These are phyloP conservation scores for Apiospora aurea DNA, from an alignment of 2,329 filamentous ascomycete genomes.

Conservation along the genomic window DNA sequence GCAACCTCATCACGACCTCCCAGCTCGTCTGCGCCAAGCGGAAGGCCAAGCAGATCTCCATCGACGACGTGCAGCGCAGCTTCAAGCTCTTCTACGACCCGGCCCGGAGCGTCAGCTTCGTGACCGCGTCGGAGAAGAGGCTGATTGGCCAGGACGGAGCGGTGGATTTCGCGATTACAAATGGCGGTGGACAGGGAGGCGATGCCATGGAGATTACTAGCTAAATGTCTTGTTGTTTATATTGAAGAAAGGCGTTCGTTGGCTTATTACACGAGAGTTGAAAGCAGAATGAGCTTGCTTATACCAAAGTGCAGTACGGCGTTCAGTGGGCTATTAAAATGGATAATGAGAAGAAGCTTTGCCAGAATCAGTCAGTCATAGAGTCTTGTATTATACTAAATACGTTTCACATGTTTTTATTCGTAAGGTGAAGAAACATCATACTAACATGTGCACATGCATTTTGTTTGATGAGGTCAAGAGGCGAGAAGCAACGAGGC, in stretches of 20 bases:
- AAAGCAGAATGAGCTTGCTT: constrained; percentile 11
- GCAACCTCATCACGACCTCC: constrained; percentile 95
- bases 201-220: constrained; percentile 46
- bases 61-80: constrained; percentile 91
- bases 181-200: constrained; percentile 43
- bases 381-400: constrained; percentile 35
- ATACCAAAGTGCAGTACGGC: constrained; percentile 30
- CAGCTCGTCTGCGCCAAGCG: constrained; percentile 88
- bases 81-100: constrained; percentile 96
- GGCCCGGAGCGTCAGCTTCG: constrained; percentile 85
- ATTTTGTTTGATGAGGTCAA: too few relatives aligned
- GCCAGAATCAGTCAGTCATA: constrained; percentile 24
- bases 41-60: constrained; percentile 80
- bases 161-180: constrained; percentile 71
- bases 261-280: background rate
- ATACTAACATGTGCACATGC: too few relatives aligned
- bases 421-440: background rate
- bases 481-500: constrained; percentile 24
- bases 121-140: constrained; percentile 87
- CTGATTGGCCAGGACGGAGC: constrained; percentile 87
- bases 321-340: constrained; percentile 40
- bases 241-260: constrained; percentile 3
- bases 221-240: constrained; percentile 28
- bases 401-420: background rate
- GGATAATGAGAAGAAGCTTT: constrained; percentile 24